Percentiles rank a stretch among this genome's conserved stretches.
phyloP scores from a whole-genome alignment of 768 basidiomycete species.

The Lactifluus volemus region DNA sequence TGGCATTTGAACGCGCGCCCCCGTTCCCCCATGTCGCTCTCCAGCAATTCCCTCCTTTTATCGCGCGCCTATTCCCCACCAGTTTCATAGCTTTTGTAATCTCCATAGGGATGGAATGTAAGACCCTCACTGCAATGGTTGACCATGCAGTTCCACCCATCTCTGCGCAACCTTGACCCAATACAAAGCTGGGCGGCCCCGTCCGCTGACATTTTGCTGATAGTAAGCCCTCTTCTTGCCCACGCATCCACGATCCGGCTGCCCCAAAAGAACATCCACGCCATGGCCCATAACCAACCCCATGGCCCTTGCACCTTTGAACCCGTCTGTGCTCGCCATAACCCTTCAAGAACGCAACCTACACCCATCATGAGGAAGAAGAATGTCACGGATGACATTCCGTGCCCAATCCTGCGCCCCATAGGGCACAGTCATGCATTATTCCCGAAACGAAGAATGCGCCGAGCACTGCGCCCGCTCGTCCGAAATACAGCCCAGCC shows the following conservation, averaged over 20 bases:
- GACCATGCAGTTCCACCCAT: conserved; percentile 16
- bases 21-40: no score
- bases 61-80: no score
- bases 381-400: conserved; percentile 11
- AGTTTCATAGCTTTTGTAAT: no score
- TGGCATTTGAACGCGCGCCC: no score
- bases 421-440: conserved; percentile 18
- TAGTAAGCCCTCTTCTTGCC: conserved; percentile 15
- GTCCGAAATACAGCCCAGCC: conserved; percentile 3
- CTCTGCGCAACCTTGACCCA: conserved; percentile 15
- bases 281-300: conserved; percentile 16
- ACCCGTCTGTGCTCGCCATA: conserved; percentile 6
- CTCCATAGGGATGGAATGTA: no score
- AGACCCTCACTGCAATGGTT: conserved; percentile 1
- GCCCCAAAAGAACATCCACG: conserved; percentile 13
- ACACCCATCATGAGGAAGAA: conserved; percentile 19
- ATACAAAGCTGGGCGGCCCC: conserved; percentile 10
- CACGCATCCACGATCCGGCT: conserved; percentile 15
- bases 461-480: conserved; percentile 11
- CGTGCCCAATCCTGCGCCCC: conserved; percentile 9
- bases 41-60: no score
- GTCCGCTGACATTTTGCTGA: conserved; percentile 14
- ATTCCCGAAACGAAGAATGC: conserved; percentile 19
- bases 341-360: conserved; percentile 10
- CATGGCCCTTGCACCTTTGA: conserved; percentile 9